Evolutionary conservation across 2,329 filamentous ascomycete species (phyloP).

Genomic region (Rutstroemia sydowiana): DNA sequence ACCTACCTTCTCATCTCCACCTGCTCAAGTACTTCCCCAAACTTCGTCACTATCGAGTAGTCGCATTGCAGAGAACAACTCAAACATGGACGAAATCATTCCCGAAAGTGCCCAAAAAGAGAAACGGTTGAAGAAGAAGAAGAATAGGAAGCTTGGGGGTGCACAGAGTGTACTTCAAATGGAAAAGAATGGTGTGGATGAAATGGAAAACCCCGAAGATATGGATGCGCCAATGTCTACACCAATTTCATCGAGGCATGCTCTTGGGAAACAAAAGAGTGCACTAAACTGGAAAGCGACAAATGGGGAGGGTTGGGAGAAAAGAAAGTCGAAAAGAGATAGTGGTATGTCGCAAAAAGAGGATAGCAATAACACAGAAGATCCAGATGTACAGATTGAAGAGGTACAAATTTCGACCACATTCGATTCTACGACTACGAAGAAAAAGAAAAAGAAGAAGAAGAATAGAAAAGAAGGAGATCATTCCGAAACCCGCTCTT

Average conservation of each 20-base stretch:
- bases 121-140: slow-evolving; percentile 2
- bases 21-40: too few species aligned
- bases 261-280: not conserved
- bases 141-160: not conserved
- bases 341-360: not conserved
- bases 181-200: not conserved
- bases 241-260: not conserved
- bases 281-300: not conserved
- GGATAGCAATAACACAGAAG: not conserved
- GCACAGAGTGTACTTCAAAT: slow-evolving; percentile 1
- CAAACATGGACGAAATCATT: not conserved
- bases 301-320: not conserved
- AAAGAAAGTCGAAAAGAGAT: not conserved
- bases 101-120: not conserved
- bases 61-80: not conserved
- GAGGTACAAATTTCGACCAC: not conserved
- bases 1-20: too few species aligned
- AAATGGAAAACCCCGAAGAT: not conserved
- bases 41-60: too few species aligned
- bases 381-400: not conserved
- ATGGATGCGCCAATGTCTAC: not conserved
- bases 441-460: not conserved
- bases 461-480: not conserved
- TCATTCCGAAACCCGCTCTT: not conserved
- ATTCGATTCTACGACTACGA: not conserved